These are phyloP conservation scores for Claviceps sp. DNA, from an alignment of 2,329 filamentous ascomycete genomes.

Conservation along the genomic window DNA sequence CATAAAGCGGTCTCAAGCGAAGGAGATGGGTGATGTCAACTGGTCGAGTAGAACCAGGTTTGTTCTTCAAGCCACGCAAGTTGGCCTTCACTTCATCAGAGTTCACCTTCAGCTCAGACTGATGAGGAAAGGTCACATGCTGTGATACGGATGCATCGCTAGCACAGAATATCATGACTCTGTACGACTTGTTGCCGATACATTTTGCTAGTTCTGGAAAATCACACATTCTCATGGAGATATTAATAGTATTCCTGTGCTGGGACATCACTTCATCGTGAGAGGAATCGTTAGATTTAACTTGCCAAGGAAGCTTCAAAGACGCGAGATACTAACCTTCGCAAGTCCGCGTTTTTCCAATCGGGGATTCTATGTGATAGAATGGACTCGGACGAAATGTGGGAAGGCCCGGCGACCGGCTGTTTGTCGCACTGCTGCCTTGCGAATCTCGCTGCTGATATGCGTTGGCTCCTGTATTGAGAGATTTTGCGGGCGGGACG, in stretches of 20 bases:
- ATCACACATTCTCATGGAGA: slow-evolving; percentile 35
- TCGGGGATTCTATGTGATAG: slow-evolving; percentile 53
- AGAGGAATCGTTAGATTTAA: slow-evolving; percentile 7
- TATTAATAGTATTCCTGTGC: slow-evolving; percentile 33
- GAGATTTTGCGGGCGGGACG: slow-evolving; percentile 10
- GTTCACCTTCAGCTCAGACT: slow-evolving; percentile 87
- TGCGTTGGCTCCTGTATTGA: slow-evolving; percentile 5
- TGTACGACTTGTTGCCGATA: slow-evolving; percentile 44
- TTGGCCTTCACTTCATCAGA: slow-evolving; percentile 83
- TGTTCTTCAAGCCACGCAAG: slow-evolving; percentile 86
- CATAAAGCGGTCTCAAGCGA: slow-evolving; percentile 53
- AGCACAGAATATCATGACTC: slow-evolving; percentile 76
- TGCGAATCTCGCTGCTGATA: slow-evolving; percentile 8
- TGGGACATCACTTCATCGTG: slow-evolving; percentile 38
- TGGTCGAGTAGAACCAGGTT: slow-evolving; percentile 84
- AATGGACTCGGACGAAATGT: slow-evolving; percentile 67
- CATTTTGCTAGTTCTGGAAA: slow-evolving; percentile 41
- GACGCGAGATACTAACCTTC: slow-evolving; percentile 45
- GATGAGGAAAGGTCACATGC: slow-evolving; percentile 80
- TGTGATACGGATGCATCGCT: slow-evolving; percentile 48
- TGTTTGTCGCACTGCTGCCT: slow-evolving; percentile 8
- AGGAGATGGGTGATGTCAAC: slow-evolving; percentile 77
- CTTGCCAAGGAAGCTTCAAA: slow-evolving; percentile 13
- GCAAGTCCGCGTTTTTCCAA: slow-evolving; percentile 54
- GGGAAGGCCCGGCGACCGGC: slow-evolving; percentile 9